Conservation (phyloP, 2,329 filamentous ascomycete species). For the Cladosporium sp. region DNA sequence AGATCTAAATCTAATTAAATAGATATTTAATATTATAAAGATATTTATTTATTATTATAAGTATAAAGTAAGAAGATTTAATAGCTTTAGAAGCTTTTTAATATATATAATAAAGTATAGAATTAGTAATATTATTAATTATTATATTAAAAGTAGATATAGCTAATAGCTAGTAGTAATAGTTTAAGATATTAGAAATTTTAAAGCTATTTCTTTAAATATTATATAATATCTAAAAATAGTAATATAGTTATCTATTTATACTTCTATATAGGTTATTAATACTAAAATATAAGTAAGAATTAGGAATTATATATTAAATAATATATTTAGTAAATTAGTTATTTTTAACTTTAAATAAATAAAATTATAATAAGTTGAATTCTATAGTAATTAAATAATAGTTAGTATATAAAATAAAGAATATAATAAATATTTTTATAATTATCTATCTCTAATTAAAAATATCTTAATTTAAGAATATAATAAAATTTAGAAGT, state of each 20-base stretch:
- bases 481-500: neutral
- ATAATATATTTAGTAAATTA: neutral
- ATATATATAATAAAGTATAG: neutral
- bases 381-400: neutral
- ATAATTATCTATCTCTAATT: neutral
- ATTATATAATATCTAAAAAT: neutral
- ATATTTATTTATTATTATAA: neutral
- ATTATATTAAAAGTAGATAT: too few relatives aligned
- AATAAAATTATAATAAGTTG: neutral
- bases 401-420: neutral
- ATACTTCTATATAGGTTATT: neutral
- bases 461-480: neutral
- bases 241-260: neutral
- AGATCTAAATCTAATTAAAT: neutral
- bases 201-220: neutral
- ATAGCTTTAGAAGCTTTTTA: neutral
- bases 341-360: neutral
- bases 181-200: neutral
- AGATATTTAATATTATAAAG: neutral
- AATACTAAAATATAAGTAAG: neutral
- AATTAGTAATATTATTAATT: too few relatives aligned
- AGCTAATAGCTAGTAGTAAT: neutral
- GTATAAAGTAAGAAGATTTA: neutral
- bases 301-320: neutral
- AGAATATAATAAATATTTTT: neutral